phyloP scores from a whole-genome alignment of 345 rosid genomes.

The Conringia planisiliqua region DNA sequence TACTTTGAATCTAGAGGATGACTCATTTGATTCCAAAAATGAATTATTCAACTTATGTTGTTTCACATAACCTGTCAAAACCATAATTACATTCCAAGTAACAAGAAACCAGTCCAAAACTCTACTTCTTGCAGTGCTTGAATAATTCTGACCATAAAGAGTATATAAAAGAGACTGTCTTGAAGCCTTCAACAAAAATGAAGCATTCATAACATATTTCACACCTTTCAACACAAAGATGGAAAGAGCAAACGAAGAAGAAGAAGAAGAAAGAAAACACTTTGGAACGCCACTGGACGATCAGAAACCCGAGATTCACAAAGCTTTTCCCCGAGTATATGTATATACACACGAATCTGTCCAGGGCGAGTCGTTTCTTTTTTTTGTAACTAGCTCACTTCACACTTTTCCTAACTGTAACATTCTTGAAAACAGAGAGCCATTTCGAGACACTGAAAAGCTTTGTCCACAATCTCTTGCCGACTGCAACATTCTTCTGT shows the following conservation, averaged over 20 bases:
- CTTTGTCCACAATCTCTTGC: slow-evolving; percentile 79
- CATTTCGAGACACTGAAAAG: slow-evolving; percentile 75
- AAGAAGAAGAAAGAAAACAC: not conserved
- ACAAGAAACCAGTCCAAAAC: not conserved
- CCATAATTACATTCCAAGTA: not conserved
- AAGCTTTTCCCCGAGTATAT: not conserved
- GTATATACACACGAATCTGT: slow-evolving; percentile 20
- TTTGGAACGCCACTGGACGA: slow-evolving; percentile 25
- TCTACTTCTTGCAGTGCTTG: not conserved
- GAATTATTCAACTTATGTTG: not conserved
- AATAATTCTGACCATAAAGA: not conserved
- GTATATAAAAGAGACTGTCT: slow-evolving; percentile 2
- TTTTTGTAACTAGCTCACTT: slow-evolving; percentile 16
- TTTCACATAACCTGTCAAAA: not conserved
- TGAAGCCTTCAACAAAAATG: slow-evolving; percentile 22
- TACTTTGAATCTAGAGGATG: not conserved
- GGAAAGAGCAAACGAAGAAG: not conserved
- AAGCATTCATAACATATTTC: slow-evolving; percentile 24
- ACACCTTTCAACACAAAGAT: slow-evolving; percentile 30
- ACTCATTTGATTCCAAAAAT: not conserved
- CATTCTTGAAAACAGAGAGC: slow-evolving; percentile 55
- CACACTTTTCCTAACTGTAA: slow-evolving; percentile 46
- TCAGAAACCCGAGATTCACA: slow-evolving; percentile 12
- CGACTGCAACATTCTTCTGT: slow-evolving; percentile 38
- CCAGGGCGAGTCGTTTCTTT: slow-evolving; percentile 27